phyloP scores from a whole-genome alignment of 164 flowering plant species.

The Tinospora cordifolia region DNA sequence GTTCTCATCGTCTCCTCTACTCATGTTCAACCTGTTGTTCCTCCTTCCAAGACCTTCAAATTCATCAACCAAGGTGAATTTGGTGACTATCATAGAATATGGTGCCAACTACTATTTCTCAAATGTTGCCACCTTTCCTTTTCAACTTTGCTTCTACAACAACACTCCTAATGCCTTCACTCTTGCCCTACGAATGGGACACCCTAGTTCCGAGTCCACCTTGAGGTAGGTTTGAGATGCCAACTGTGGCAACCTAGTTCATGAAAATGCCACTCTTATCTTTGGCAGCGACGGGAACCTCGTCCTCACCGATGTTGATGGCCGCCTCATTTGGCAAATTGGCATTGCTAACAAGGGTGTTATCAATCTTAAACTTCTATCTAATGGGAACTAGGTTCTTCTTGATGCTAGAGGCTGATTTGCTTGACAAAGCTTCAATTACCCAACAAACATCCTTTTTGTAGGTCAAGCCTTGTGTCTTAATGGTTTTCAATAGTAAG shows the following conservation, averaged over 20 bases:
- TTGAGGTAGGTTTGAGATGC: constrained; percentile 41
- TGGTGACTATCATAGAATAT: constrained; percentile 36
- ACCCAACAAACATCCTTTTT: constrained; percentile 29
- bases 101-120: constrained; percentile 28
- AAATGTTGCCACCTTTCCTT: constrained; percentile 12
- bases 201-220: constrained; percentile 12
- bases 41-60: constrained; percentile 33
- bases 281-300: constrained; percentile 28
- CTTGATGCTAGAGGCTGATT: constrained; percentile 15
- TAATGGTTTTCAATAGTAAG: constrained; percentile 4
- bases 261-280: constrained; percentile 26
- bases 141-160: constrained; percentile 29
- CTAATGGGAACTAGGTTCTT: constrained; percentile 30
- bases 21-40: constrained; percentile 34
- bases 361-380: constrained; percentile 16
- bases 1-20: constrained; percentile 8
- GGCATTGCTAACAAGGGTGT: constrained; percentile 28
- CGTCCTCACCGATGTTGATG: constrained; percentile 29
- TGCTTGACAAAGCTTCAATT: constrained; percentile 36
- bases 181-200: constrained; percentile 28
- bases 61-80: constrained; percentile 38
- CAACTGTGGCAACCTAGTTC: constrained; percentile 24
- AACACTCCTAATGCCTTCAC: constrained; percentile 27
- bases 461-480: constrained; percentile 24
- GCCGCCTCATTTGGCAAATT: constrained; percentile 29